These are phyloP conservation scores for Atalantia buxifolia DNA, from an alignment of 345 rosid species.

Conservation along the genomic window DNA sequence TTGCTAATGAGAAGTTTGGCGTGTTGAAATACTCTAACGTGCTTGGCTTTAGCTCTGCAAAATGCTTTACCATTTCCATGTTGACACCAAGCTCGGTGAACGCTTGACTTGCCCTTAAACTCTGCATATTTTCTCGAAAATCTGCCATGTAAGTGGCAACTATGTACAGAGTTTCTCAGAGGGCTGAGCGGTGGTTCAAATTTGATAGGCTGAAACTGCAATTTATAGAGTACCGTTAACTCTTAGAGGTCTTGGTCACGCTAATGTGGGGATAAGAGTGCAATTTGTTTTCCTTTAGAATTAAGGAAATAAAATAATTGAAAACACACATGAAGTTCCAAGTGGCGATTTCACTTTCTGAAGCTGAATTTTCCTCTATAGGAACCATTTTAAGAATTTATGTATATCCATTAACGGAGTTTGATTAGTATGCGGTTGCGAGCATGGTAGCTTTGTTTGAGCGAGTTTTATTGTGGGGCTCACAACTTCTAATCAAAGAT, in stretches of 20 bases:
- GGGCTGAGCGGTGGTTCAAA: constrained; percentile 7
- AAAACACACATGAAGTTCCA: constrained; percentile 15
- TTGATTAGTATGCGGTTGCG: background rate
- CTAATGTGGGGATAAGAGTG: constrained; percentile 6
- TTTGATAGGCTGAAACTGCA: background rate
- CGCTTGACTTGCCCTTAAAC: constrained; percentile 16
- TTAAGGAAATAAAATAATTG: constrained; percentile 21
- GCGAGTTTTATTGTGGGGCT: too few relatives aligned
- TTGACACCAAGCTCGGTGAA: constrained; percentile 25
- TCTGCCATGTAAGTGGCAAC: constrained; percentile 20
- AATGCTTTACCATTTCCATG: constrained; percentile 31
- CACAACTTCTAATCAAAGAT: too few relatives aligned
- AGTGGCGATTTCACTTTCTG: constrained; percentile 28
- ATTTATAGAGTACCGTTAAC: background rate
- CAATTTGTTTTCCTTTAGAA: constrained; percentile 22
- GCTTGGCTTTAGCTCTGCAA: constrained; percentile 31
- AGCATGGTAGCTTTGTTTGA: too few relatives aligned
- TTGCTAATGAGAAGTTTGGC: constrained; percentile 21
- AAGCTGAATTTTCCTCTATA: constrained; percentile 18
- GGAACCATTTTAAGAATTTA: background rate
- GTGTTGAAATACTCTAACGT: constrained; percentile 21
- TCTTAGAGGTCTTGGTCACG: background rate
- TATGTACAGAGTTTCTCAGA: background rate
- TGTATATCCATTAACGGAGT: constrained; percentile 1
- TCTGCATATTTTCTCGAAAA: constrained; percentile 33